Evolutionary conservation across 805 yeast species (phyloP).

Genomic region (Candida dajiaensis): DNA sequence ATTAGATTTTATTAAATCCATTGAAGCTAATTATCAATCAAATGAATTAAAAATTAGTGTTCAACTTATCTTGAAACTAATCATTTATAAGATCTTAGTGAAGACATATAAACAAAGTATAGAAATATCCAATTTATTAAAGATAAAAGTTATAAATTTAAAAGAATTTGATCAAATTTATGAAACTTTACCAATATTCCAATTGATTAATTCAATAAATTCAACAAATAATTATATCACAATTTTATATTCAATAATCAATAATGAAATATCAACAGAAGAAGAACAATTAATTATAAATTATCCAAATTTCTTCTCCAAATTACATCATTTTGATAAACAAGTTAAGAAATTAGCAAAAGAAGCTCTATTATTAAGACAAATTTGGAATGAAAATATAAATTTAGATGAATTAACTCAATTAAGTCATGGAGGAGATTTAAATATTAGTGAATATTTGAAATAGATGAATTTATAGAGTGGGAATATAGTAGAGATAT

Average conservation of each 20-base stretch:
- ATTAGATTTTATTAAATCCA: conserved; percentile 1
- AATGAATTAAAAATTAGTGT: conserved; percentile 4
- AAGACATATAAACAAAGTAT: conserved; percentile 16
- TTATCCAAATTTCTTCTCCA: conserved; percentile 18
- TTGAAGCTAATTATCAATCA: conserved; percentile 4
- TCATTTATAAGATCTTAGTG: conserved; percentile 12
- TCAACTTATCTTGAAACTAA: conserved; percentile 11
- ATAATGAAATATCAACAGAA: conserved; percentile 2
- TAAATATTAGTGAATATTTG: neutral
- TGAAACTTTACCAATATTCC: conserved; percentile 14
- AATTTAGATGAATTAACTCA: neutral
- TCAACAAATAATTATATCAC: too few species aligned
- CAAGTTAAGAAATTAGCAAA: conserved; percentile 9
- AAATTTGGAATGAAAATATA: neutral
- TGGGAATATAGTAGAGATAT: too few species aligned
- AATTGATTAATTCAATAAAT: conserved; percentile 1
- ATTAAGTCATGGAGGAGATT: neutral
- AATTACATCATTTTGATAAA: conserved; percentile 10
- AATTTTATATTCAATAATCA: conserved; percentile 7
- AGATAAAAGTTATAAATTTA: neutral
- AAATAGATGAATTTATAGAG: neutral
- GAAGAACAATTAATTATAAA: conserved; percentile 9
- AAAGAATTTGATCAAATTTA: conserved; percentile 10
- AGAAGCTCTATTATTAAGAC: conserved; percentile 1
- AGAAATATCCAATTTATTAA: conserved; percentile 2